Conservation (phyloP, 108 stramenopile species). For the Seminavis robusta region DNA sequence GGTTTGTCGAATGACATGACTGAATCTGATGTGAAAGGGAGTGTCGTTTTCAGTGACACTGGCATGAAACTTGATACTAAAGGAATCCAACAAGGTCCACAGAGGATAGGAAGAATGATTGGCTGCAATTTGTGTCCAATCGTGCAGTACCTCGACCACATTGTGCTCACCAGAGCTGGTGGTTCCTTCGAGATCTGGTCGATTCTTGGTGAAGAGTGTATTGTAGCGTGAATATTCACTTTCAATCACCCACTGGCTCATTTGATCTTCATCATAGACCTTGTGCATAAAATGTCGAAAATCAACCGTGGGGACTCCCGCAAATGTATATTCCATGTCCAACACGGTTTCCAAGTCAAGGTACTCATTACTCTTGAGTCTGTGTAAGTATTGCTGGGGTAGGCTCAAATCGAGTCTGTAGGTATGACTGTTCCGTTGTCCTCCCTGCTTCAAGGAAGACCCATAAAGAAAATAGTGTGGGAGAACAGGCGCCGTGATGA, state of each 20-base stretch:
- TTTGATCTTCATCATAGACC: too few species aligned
- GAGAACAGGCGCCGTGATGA: neutral
- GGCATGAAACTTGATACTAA: neutral
- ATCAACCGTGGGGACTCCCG: neutral
- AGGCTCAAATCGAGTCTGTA: neutral
- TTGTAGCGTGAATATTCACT: constrained; percentile 2
- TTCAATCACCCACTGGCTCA: constrained; percentile 1
- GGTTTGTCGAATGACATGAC: neutral
- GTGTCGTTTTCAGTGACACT: neutral
- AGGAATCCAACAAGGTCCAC: constrained; percentile 1
- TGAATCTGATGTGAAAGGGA: neutral
- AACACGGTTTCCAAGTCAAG: neutral
- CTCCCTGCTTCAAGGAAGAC: too few species aligned
- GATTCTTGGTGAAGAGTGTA: neutral
- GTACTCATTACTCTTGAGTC: neutral
- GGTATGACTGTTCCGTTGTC: neutral
- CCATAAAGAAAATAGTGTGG: too few species aligned
- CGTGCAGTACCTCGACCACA: too few species aligned
- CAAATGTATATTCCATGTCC: neutral
- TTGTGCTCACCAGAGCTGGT: too few species aligned
- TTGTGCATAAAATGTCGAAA: too few species aligned
- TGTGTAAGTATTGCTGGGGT: neutral
- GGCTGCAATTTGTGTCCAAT: too few species aligned
- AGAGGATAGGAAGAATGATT: neutral
- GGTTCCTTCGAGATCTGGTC: neutral